phyloP scores from a whole-genome alignment of 352 stramenopile species.

The Pythium rhizo-oryzae region DNA sequence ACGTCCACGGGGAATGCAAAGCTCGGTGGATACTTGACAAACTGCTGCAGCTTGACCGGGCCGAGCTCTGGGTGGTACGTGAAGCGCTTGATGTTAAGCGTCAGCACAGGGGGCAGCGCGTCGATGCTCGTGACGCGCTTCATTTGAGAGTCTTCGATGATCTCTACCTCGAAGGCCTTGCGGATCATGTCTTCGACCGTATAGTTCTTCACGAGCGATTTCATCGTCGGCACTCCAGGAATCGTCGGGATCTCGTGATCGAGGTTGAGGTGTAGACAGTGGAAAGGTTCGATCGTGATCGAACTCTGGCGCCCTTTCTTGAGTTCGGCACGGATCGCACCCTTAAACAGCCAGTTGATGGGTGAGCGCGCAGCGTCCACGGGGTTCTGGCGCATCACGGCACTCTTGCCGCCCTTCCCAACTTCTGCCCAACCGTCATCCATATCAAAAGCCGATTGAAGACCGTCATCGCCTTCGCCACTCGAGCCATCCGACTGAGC shows the following conservation, averaged over 20 bases:
- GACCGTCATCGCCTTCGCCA: conserved; percentile 2
- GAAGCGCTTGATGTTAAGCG: conserved; percentile 85
- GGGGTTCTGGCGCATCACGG: conserved; percentile 71
- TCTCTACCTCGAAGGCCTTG: conserved; percentile 72
- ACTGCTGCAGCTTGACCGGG: conserved; percentile 82
- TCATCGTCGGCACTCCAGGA: conserved; percentile 31
- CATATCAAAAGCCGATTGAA: conserved; percentile 34
- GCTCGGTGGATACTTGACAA: conserved; percentile 78
- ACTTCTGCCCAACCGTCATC: conserved; percentile 83
- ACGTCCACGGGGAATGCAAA: conserved; percentile 73
- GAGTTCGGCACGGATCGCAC: conserved; percentile 73
- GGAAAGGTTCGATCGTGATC: conserved; percentile 87
- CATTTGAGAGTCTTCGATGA: conserved; percentile 72
- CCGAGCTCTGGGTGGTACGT: conserved; percentile 81
- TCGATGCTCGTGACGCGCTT: conserved; percentile 78
- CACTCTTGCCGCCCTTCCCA: conserved; percentile 75
- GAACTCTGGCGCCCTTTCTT: conserved; percentile 76
- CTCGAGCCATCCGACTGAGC: neutral
- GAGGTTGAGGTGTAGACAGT: conserved; percentile 83
- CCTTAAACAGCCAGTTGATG: conserved; percentile 89
- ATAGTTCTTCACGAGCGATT: conserved; percentile 48
- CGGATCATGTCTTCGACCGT: conserved; percentile 80
- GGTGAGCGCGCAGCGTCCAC: conserved; percentile 67
- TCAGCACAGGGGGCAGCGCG: conserved; percentile 75
- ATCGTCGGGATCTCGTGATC: conserved; percentile 48